Evolutionary conservation across 2,329 filamentous ascomycete species (phyloP), one percentile per base, ranked within the genome.

Genomic region (Colletotrichum salicis): DNA sequence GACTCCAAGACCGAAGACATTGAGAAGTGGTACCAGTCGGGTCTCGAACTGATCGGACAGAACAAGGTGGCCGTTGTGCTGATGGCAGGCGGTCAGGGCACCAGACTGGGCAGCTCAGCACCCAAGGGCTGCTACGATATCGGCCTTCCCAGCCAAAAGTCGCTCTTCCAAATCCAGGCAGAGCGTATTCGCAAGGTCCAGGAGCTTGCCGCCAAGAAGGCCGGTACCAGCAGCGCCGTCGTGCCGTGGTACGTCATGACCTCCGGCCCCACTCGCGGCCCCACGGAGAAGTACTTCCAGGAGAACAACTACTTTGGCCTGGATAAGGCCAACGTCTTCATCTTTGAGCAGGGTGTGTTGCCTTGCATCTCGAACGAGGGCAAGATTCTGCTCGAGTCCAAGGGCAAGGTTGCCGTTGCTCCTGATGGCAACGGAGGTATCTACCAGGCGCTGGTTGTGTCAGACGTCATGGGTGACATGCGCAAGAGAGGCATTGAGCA

Each of bases 191-290:
- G 88, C 78, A 97, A 95, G 86, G 85, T 97, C 10, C 93, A 98
- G 84, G 84, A 91, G 78, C 86, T 98, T 75, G 95, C 96, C 55
- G 88, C 91, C 77, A 91, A 93, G 82, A 90, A 92, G 80, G 86
- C 89, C 65, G 86, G 74, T 37, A 75, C 75, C 19, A 75, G 84
- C 72, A 86, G 85, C 60, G 90, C 90, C 55, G 86, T 92, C 37
- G 91, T 98, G 54, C 96, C 96, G 13, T 99, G 96, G 96, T 99
- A 99, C 84, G 94, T 99, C 83, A 99, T 99, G 96, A 99, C 96
- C 78, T 97, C 94, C 78, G 96, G 96, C 5, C 96, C 96, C 57
- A 99, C 96, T 8, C 90, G 95, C 76, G 91, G 90, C 73, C 94
- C 95, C 52, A 99, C 96, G n/a, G 93, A 97, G 86, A 87, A 93